Evolutionary conservation across 352 stramenopile species (phyloP), one percentile per base, ranked within the genome.

Genomic region (Phytophthora meadii): DNA sequence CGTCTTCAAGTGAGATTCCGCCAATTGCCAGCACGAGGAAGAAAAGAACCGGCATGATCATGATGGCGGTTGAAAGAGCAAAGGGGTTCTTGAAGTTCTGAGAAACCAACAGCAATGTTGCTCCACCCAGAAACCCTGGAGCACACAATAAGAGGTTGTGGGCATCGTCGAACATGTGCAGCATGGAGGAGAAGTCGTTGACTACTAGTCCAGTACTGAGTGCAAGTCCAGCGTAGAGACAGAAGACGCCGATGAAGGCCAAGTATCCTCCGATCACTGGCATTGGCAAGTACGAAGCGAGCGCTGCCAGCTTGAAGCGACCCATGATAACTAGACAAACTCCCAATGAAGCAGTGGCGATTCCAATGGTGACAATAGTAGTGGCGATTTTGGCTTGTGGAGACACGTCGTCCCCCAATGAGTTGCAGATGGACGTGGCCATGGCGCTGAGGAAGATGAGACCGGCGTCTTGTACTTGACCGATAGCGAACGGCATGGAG

Each of bases 191-290:
- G 40, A 94, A 81, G 48, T 88, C 82, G 63, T 96, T 94, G 70
- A 98, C 90, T 24, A 90, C 77, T 37, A 89, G 78, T 0, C 80
- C 86, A 25, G 96, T 97, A 71, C 88, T 96, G 12, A 98, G 71
- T 15, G 88, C 90, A 24, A 98, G 76, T 0, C 93, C 94, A 0
- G 92, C 94, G 66, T 97, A 89, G 8, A 97, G 34, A 72, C 92
- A 98, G 68, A 99, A 99, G 45, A 98, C 92, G 15, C 97, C 97
- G 65, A 99, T 98, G 74, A 96, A 98, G 9, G 96, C 97, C 17
- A 99, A 74, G 82, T 99, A 99, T 27, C 97, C 97, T n/a, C 94
- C 97, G 32, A 99, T 84, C 3, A 99, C 97, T 28, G 89, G 95
- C 68, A 98, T 97, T 0, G 97, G 97, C 44, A 99, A 70, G 65